These are phyloP conservation scores for Dactylis glomerata DNA, from an alignment of 176 grass and related monocot genomes.

Conservation along the genomic window DNA sequence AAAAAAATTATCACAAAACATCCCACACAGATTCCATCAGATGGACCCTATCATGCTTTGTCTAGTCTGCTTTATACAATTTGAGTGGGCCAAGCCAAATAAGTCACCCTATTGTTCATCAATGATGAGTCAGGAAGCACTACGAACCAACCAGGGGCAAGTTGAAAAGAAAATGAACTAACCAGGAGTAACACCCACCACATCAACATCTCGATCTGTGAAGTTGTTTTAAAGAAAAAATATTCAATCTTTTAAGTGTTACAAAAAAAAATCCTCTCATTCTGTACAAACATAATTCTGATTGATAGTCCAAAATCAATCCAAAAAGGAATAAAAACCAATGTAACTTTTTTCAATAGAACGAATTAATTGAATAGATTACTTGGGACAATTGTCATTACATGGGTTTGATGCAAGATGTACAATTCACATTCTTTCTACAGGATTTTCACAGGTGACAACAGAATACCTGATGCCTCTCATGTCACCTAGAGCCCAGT, in stretches of 20 bases:
- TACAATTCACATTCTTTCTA: slow-evolving; percentile 5
- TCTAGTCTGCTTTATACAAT: neutral
- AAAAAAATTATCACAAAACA: neutral
- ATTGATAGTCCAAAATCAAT: slow-evolving; percentile 14
- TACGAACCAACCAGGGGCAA: neutral
- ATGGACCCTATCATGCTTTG: slow-evolving; percentile 20
- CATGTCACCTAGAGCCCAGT: neutral
- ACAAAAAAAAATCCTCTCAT: neutral
- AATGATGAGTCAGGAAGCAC: slow-evolving; percentile 11
- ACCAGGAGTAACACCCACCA: neutral
- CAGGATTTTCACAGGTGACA: neutral
- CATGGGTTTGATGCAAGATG: slow-evolving; percentile 4
- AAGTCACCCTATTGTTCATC: neutral
- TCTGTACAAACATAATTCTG: too few species aligned
- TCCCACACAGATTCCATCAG: slow-evolving; percentile 17
- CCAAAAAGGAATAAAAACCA: neutral
- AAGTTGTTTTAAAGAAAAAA: neutral
- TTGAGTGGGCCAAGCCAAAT: neutral
- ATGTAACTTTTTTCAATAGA: neutral
- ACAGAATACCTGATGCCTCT: neutral
- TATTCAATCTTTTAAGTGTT: neutral
- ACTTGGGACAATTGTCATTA: slow-evolving; percentile 11
- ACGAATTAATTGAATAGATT: slow-evolving; percentile 31
- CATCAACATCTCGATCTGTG: neutral
- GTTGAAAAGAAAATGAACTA: neutral